A percentile compares a stretch with the other conserved stretches of the same genome.
Conservation (phyloP, 306 rosid genomes). For the Cercis canadensis region DNA sequence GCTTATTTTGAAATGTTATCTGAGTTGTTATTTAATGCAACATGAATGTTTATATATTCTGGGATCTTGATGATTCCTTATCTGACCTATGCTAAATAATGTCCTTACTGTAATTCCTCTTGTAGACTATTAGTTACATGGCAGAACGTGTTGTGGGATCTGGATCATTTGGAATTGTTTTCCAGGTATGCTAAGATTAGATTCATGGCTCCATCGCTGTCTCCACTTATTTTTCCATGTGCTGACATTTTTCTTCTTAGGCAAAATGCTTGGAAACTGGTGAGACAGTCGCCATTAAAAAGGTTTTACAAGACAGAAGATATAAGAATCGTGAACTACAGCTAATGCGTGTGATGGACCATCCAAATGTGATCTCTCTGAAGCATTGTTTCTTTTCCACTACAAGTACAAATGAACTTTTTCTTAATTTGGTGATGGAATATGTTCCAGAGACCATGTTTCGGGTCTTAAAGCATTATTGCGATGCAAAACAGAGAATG, state of each 20-base stretch:
- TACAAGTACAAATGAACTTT: constrained; percentile 86
- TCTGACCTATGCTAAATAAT: constrained; percentile 26
- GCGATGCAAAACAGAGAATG: constrained; percentile 81
- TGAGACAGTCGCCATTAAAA: constrained; percentile 91
- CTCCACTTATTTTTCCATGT: neutral
- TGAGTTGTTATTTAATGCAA: neutral
- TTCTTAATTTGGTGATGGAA: constrained; percentile 96
- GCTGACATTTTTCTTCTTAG: constrained; percentile 44
- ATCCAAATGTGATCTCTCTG: constrained; percentile 85
- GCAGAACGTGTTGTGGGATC: constrained; percentile 94
- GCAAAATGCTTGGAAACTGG: constrained; percentile 98
- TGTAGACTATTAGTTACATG: constrained; percentile 97
- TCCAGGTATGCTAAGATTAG: constrained; percentile 66
- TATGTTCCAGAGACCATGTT: constrained; percentile 94
- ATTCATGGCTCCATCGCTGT: constrained; percentile 12
- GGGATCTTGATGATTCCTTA: constrained; percentile 3
- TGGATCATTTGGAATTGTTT: constrained; percentile 95
- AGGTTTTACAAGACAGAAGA: constrained; percentile 90
- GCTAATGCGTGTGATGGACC: constrained; percentile 97
- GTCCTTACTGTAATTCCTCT: constrained; percentile 33
- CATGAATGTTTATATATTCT: neutral
- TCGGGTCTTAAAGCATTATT: constrained; percentile 83
- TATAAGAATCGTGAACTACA: constrained; percentile 92
- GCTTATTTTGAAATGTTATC: constrained; percentile 13
- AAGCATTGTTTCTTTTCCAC: constrained; percentile 99